These are phyloP conservation scores for Ocimum tenuiflorum DNA, from an alignment of 257 asterid genomes.

Conservation along the genomic window DNA sequence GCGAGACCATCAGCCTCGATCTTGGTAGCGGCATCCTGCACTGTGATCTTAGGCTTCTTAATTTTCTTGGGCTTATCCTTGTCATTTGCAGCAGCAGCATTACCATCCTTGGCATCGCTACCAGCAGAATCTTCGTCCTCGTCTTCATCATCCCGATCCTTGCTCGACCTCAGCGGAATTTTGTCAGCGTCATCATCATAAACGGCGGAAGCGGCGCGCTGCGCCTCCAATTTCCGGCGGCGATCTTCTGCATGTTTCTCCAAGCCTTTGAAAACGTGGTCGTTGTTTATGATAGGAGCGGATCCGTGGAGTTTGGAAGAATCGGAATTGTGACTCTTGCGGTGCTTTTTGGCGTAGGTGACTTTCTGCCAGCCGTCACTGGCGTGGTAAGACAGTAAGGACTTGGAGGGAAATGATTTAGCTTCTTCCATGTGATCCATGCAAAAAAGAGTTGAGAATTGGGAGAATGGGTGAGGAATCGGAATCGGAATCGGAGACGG, in stretches of 20 bases:
- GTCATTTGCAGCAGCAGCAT: constrained; percentile 34
- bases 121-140: neutral
- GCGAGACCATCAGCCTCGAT: constrained; percentile 55
- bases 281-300: neutral
- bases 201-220: constrained; percentile 36
- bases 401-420: constrained; percentile 22
- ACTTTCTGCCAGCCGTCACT: constrained; percentile 53
- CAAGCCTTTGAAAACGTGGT: constrained; percentile 39
- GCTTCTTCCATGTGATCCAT: constrained; percentile 34
- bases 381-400: constrained; percentile 15
- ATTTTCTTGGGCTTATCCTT: constrained; percentile 59
- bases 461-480: neutral
- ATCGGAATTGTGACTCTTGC: constrained; percentile 33
- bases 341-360: constrained; percentile 36
- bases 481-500: neutral
- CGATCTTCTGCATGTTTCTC: constrained; percentile 76
- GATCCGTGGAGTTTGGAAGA: constrained; percentile 43
- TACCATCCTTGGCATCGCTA: constrained; percentile 34
- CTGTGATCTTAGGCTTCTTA: constrained; percentile 59
- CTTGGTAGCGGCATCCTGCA: constrained; percentile 67
- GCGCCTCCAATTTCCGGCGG: constrained; percentile 50
- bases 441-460: neutral
- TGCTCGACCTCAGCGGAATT: constrained; percentile 29
- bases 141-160: constrained; percentile 25
- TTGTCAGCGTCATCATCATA: constrained; percentile 36